Conservation (phyloP, 768 basidiomycete species). For the Boletus rex-veris region DNA sequence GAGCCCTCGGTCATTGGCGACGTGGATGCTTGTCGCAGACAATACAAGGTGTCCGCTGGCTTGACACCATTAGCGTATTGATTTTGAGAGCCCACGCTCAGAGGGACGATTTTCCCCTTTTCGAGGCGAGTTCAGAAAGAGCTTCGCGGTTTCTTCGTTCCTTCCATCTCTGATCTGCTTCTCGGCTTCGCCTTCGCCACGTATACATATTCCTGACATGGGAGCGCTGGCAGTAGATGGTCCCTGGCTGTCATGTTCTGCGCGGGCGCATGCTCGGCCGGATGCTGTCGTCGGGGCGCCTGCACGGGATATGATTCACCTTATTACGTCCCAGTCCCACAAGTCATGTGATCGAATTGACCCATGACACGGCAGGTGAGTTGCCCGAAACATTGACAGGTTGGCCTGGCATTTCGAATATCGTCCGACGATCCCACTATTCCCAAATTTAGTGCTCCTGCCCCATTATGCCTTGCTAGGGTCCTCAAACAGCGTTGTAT, state of each 20-base stretch:
- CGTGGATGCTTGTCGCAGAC: not conserved
- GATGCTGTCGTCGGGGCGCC: not conserved
- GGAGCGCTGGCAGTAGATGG: conserved; percentile 11
- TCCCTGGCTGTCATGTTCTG: not conserved
- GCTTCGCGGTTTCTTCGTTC: conserved; percentile 9
- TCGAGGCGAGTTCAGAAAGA: conserved; percentile 4
- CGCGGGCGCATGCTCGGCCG: not conserved
- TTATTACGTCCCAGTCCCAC: conserved; percentile 8
- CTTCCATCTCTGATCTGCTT: conserved; percentile 27
- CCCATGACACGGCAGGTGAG: conserved; percentile 5
- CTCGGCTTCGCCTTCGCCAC: conserved; percentile 18
- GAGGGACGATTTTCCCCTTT: conserved; percentile 17
- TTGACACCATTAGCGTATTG: conserved; percentile 1
- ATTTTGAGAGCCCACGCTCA: not conserved
- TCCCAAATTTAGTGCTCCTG: not conserved
- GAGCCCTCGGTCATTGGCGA: not conserved
- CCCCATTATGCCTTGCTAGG: no score
- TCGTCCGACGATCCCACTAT: conserved; percentile 15
- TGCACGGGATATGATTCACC: not conserved
- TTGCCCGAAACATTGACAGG: conserved; percentile 5
- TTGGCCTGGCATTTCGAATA: conserved; percentile 12
- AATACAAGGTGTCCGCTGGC: not conserved
- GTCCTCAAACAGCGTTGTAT: no score
- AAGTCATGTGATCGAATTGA: conserved; percentile 1
- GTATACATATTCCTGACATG: conserved; percentile 8